phyloP scores from a whole-genome alignment of 2,329 filamentous ascomycete genomes.

The Talaromyces sp. region DNA sequence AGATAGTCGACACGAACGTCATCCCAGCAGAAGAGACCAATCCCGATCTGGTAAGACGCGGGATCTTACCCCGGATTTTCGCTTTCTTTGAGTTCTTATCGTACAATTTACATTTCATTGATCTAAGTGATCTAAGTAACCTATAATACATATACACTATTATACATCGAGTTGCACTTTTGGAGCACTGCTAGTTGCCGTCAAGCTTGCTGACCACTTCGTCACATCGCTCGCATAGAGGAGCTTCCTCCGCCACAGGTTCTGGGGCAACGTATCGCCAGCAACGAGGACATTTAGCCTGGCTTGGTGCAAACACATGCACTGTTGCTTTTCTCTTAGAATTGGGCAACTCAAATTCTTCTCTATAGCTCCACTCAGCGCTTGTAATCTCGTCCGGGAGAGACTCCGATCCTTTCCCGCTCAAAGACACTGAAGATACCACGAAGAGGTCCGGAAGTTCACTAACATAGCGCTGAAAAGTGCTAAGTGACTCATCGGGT shows the following conservation, averaged over 20 bases:
- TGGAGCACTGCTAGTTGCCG: background rate
- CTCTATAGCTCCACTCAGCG: conserved; percentile 41
- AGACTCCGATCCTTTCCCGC: conserved; percentile 21
- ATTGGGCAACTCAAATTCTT: conserved; percentile 35
- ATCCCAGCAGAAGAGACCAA: background rate
- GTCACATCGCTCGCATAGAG: conserved; percentile 68
- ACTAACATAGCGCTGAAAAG: conserved; percentile 27
- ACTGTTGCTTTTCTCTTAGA: conserved; percentile 29
- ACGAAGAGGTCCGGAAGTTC: conserved; percentile 64
- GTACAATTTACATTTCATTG: too few species aligned
- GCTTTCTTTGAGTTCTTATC: background rate
- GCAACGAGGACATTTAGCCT: conserved; percentile 75
- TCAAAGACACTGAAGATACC: conserved; percentile 58
- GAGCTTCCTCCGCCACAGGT: conserved; percentile 46
- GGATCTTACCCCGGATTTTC: conserved; percentile 5
- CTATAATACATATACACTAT: background rate
- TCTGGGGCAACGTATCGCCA: conserved; percentile 74
- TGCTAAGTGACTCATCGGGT: conserved; percentile 19
- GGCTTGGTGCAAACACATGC: conserved; percentile 45
- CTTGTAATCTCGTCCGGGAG: conserved; percentile 23
- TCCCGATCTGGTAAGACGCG: background rate
- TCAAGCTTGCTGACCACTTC: conserved; percentile 51
- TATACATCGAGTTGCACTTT: too few species aligned
- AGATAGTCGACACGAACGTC: background rate
- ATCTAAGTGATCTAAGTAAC: background rate